Evolutionary conservation across 2,329 filamentous ascomycete species (phyloP).

Genomic region (Basipetospora chlamydospora): DNA sequence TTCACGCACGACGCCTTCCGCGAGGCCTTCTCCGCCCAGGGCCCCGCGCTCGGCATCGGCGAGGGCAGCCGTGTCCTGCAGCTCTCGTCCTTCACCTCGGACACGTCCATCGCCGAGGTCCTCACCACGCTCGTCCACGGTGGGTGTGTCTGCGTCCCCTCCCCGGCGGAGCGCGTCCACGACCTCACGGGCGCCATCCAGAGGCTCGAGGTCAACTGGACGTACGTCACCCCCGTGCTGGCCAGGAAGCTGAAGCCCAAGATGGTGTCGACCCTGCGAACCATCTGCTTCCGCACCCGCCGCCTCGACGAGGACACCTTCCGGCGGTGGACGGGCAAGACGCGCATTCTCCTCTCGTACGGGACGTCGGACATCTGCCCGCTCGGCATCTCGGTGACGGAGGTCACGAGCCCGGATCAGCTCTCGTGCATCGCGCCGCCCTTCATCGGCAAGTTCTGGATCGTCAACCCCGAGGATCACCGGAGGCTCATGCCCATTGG

Average conservation of each 20-base stretch:
- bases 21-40: conserved; percentile 37
- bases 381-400: conserved; percentile 32
- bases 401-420: conserved; percentile 22
- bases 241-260: conserved; percentile 27
- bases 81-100: conserved; percentile 38
- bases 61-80: conserved; percentile 39
- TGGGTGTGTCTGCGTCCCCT: conserved; percentile 44
- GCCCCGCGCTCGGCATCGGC: conserved; percentile 31
- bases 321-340: conserved; percentile 28
- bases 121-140: conserved; percentile 38
- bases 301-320: conserved; percentile 35
- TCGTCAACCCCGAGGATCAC: conserved; percentile 36
- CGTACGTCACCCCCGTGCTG: conserved; percentile 44
- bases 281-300: conserved; percentile 31
- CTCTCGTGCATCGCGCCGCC: conserved; percentile 30
- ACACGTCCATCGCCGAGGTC: conserved; percentile 35
- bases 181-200: conserved; percentile 35
- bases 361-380: conserved; percentile 37
- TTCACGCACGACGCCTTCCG: conserved; percentile 46
- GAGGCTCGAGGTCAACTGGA: conserved; percentile 34
- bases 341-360: conserved; percentile 34
- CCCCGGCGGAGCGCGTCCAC: conserved; percentile 30
- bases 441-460: conserved; percentile 33
- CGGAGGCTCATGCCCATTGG: conserved; percentile 37
- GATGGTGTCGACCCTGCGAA: conserved; percentile 21